Percentiles rank a stretch among this genome's conserved stretches.
Conservation (phyloP, 2,329 filamentous ascomycete species). For the Sordariomycetes sp. region DNA sequence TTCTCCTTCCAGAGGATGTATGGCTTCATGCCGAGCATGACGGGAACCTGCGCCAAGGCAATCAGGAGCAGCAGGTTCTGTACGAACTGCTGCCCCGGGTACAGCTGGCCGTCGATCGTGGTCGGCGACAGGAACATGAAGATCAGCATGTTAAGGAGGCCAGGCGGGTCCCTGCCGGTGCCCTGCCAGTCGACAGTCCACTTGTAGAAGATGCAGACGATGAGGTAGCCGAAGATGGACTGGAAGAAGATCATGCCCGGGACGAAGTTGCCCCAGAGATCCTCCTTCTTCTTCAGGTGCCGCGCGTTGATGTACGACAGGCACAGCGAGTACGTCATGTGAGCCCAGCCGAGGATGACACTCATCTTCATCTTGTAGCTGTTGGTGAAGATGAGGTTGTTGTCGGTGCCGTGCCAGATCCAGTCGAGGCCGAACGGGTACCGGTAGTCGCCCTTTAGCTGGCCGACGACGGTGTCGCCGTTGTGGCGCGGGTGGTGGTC, state of each 20-base stretch:
- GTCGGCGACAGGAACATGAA: constrained; percentile 97
- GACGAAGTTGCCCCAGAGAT: constrained; percentile 95
- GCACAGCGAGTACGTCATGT: constrained; percentile 98
- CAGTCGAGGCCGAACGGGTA: constrained; percentile 95
- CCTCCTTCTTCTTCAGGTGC: constrained; percentile 89
- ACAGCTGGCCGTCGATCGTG: constrained; percentile 61
- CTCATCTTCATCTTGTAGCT: constrained; percentile 99
- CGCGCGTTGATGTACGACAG: constrained; percentile 87
- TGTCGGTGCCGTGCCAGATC: constrained; percentile 94
- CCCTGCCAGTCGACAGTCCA: constrained; percentile 81
- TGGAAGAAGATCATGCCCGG: constrained; percentile 99
- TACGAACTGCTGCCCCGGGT: constrained; percentile 63
- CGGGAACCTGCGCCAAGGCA: constrained; percentile 76
- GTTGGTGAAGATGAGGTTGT: constrained; percentile 92
- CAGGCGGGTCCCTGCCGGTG: constrained; percentile 59
- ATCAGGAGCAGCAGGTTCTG: constrained; percentile 73
- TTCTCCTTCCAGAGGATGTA: constrained; percentile 92
- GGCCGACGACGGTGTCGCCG: constrained; percentile 53
- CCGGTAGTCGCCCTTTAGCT: constrained; percentile 63
- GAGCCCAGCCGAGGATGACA: constrained; percentile 91
- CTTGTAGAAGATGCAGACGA: constrained; percentile 92
- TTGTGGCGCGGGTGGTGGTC: constrained; percentile 46
- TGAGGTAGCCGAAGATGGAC: constrained; percentile 93
- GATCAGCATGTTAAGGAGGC: constrained; percentile 95
- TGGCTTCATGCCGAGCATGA: constrained; percentile 89